Conservation (phyloP, 768 basidiomycete species). For the Agrocybe chaxingu region DNA sequence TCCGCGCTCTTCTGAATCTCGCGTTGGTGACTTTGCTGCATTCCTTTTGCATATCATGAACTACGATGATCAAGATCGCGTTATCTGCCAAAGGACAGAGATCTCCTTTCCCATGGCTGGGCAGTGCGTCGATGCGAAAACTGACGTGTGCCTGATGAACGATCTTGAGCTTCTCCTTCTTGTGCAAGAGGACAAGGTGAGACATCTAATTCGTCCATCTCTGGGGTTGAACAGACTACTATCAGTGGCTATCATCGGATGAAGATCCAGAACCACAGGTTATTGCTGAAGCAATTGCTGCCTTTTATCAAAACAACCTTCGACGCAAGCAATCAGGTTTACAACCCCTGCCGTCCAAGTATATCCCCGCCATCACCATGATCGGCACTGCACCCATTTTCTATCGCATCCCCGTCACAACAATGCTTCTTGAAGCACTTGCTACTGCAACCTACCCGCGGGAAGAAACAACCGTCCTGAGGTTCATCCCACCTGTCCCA, state of each 20-base stretch:
- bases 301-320: slow-evolving; percentile 23
- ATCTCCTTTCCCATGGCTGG: slow-evolving; percentile 12
- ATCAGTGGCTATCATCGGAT: not conserved
- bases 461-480: slow-evolving; percentile 9
- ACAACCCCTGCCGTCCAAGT: slow-evolving; percentile 12
- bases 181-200: slow-evolving; percentile 5
- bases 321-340: slow-evolving; percentile 7
- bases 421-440: slow-evolving; percentile 10
- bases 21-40: slow-evolving; percentile 11
- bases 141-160: slow-evolving; percentile 5
- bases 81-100: slow-evolving; percentile 9
- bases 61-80: slow-evolving; percentile 13
- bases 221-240: not conserved
- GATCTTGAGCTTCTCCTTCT: slow-evolving; percentile 2
- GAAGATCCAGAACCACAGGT: slow-evolving; percentile 26
- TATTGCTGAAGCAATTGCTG: slow-evolving; percentile 28
- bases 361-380: slow-evolving; percentile 25
- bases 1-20: slow-evolving; percentile 1
- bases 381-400: slow-evolving; percentile 23
- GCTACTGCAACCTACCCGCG: slow-evolving; percentile 11
- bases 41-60: slow-evolving; percentile 8
- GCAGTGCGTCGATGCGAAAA: slow-evolving; percentile 5
- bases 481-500: slow-evolving; percentile 14
- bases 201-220: not conserved
- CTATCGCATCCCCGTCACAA: slow-evolving; percentile 19